These are phyloP conservation scores for Heterobasidion occidentale DNA, from an alignment of 1,284 basidiomycete genomes.

Conservation along the genomic window DNA sequence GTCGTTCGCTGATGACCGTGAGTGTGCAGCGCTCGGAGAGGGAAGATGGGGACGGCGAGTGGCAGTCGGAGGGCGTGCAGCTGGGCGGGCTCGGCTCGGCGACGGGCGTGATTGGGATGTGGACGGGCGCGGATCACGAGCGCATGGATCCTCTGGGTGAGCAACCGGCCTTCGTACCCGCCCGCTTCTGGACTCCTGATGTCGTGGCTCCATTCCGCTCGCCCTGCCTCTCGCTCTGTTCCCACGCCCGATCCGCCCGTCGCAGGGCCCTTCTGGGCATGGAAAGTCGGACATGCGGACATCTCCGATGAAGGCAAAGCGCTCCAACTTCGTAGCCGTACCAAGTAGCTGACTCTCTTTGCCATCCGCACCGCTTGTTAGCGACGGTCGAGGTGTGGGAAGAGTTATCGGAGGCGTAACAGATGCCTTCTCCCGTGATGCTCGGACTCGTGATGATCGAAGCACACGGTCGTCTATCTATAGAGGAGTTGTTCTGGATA, in stretches of 20 bases:
- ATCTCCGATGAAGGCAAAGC: conserved; percentile 6
- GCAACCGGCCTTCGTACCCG: conserved; percentile 6
- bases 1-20: background rate
- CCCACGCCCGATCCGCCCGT: background rate
- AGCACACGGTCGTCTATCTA: background rate
- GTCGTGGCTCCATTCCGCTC: background rate
- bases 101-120: conserved; percentile 46
- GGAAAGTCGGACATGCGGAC: conserved; percentile 31
- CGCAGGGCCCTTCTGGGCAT: conserved; percentile 47
- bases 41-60: conserved; percentile 26
- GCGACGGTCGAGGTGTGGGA: background rate
- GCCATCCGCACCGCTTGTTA: background rate
- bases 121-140: conserved; percentile 49
- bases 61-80: conserved; percentile 49
- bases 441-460: background rate
- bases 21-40: conserved; percentile 13
- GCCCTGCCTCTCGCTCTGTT: background rate
- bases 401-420: background rate
- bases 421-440: background rate
- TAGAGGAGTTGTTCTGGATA: background rate
- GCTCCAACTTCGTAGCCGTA: conserved; percentile 2
- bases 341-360: background rate
- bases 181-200: background rate
- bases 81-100: conserved; percentile 45
- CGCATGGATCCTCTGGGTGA: conserved; percentile 38